Percentiles rank a stretch among this genome's conserved stretches.
Conservation (phyloP, 306 rosid genomes). For the Luffa acutangula region DNA sequence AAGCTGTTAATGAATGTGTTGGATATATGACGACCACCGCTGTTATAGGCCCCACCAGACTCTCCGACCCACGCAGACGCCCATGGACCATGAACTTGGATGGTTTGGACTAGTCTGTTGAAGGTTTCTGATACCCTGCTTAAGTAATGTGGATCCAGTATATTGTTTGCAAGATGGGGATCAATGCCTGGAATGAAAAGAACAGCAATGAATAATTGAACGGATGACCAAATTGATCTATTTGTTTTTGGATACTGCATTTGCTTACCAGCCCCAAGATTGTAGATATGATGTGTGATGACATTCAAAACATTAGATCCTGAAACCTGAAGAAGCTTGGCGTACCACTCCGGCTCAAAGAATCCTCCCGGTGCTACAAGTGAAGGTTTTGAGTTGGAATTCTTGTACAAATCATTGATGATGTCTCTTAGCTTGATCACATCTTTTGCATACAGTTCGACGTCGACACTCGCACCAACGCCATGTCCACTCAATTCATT, state of each 20-base stretch:
- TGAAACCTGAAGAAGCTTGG: slow-evolving; percentile 62
- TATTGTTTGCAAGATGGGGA: slow-evolving; percentile 38
- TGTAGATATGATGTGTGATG: slow-evolving; percentile 74
- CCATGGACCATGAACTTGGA: slow-evolving; percentile 63
- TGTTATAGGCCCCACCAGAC: slow-evolving; percentile 94
- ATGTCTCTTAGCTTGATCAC: slow-evolving; percentile 47
- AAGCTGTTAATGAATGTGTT: slow-evolving; percentile 76
- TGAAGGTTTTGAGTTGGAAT: slow-evolving; percentile 40
- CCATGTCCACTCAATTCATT: slow-evolving; percentile 90
- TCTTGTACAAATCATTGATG: slow-evolving; percentile 34
- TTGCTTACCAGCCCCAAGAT: slow-evolving; percentile 77
- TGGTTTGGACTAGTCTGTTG: slow-evolving; percentile 37
- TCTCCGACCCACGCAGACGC: slow-evolving; percentile 92
- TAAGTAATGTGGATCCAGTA: slow-evolving; percentile 54
- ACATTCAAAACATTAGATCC: slow-evolving; percentile 52
- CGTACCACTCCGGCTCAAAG: slow-evolving; percentile 58
- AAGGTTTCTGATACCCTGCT: slow-evolving; percentile 39
- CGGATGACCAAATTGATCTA: background rate
- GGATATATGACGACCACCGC: slow-evolving; percentile 74
- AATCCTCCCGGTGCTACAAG: slow-evolving; percentile 97
- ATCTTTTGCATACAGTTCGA: slow-evolving; percentile 71
- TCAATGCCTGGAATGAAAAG: slow-evolving; percentile 47
- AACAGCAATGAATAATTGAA: slow-evolving; percentile 1
- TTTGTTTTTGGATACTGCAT: background rate
- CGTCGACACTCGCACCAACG: slow-evolving; percentile 66